phyloP scores from a whole-genome alignment of 2,329 filamentous ascomycete genomes.

The Pyricularia pennisetigena region DNA sequence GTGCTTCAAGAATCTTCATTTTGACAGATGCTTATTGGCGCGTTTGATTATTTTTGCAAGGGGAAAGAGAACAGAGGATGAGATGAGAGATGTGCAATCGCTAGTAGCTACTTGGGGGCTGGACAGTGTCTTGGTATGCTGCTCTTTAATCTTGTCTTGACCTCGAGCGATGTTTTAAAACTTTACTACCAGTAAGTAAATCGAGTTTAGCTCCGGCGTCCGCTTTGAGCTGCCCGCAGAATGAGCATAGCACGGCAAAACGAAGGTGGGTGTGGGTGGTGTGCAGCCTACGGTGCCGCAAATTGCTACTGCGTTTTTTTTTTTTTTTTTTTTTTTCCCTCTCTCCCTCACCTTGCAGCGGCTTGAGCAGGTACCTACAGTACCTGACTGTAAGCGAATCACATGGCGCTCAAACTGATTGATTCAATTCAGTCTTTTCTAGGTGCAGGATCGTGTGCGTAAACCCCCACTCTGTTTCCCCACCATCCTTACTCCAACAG shows the following conservation, averaged over 20 bases:
- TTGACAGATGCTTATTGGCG: conserved; percentile 7
- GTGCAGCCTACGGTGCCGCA: not conserved
- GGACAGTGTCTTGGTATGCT: too few relatives aligned
- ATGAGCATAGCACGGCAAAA: not conserved
- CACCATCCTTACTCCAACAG: not conserved
- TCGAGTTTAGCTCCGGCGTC: not conserved
- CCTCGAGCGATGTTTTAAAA: not conserved
- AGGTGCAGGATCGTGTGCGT: not conserved
- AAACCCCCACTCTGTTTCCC: not conserved
- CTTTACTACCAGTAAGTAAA: not conserved
- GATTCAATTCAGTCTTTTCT: not conserved
- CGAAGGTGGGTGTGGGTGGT: not conserved
- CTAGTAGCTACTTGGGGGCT: too few relatives aligned
- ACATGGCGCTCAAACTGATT: not conserved
- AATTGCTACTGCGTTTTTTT: too few relatives aligned
- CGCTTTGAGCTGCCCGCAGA: not conserved
- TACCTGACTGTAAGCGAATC: not conserved
- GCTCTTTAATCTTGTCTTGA: too few relatives aligned
- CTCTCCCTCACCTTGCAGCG: not conserved
- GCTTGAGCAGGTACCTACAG: too few relatives aligned
- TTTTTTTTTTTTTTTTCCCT: not conserved
- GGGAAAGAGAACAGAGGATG: not conserved
- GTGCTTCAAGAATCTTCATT: conserved; percentile 64
- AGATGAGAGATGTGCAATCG: not conserved
- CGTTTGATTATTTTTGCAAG: not conserved